phyloP scores from a whole-genome alignment of 305 asterid genomes.

The Fraxinus ornus region DNA sequence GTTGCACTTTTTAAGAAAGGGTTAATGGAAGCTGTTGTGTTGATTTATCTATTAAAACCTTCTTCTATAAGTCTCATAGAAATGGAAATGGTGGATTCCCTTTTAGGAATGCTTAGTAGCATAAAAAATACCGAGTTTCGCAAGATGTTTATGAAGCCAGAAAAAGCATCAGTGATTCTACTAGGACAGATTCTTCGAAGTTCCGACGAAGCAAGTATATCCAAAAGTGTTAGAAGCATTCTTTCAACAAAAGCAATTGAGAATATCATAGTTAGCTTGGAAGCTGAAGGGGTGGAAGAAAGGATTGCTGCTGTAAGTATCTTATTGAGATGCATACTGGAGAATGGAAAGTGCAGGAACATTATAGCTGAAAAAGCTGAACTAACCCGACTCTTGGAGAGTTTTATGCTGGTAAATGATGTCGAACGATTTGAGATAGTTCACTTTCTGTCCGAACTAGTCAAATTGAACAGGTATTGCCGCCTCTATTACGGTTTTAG shows the following conservation, averaged over 20 bases:
- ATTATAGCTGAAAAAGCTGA: constrained; percentile 59
- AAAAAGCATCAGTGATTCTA: constrained; percentile 57
- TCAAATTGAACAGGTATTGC: constrained; percentile 63
- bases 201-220: constrained; percentile 28
- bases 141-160: constrained; percentile 47
- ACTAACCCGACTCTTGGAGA: constrained; percentile 47
- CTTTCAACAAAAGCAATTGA: constrained; percentile 39
- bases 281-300: constrained; percentile 49
- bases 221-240: constrained; percentile 35
- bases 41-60: constrained; percentile 54
- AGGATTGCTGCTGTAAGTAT: constrained; percentile 56
- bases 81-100: constrained; percentile 52
- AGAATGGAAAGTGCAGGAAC: constrained; percentile 75
- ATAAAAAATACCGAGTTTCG: constrained; percentile 30
- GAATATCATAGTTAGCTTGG: constrained; percentile 41
- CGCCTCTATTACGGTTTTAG: not conserved
- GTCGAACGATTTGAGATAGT: constrained; percentile 57
- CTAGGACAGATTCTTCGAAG: constrained; percentile 46
- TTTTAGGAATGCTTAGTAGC: constrained; percentile 37
- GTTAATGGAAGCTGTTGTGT: constrained; percentile 63
- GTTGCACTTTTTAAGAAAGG: constrained; percentile 72
- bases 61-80: constrained; percentile 36
- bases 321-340: constrained; percentile 65
- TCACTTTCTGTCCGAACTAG: constrained; percentile 63
- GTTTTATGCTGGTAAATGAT: constrained; percentile 44